Evolutionary conservation across 2,329 filamentous ascomycete genomes (phyloP).

Genomic region (Neonectria hederae): DNA sequence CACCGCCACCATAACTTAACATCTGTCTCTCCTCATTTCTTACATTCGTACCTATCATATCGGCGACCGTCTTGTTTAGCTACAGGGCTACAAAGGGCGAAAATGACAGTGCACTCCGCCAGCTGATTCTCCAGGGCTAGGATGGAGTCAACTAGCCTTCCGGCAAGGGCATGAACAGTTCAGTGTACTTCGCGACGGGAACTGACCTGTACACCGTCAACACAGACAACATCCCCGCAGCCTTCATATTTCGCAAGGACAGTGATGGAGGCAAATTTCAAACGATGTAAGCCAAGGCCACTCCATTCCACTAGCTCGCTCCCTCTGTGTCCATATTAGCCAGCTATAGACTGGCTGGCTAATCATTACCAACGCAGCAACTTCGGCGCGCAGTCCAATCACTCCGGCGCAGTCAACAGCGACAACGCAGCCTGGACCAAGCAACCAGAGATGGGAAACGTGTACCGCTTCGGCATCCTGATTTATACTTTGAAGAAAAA

Average conservation of each 20-base stretch:
- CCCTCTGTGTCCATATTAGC: no score
- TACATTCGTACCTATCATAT: not conserved
- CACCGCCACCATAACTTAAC: not conserved
- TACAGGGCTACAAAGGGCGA: not conserved
- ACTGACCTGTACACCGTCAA: not conserved
- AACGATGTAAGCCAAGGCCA: not conserved
- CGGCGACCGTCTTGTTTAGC: not conserved
- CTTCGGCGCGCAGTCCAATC: not conserved
- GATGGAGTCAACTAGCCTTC: not conserved
- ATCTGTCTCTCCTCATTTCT: not conserved
- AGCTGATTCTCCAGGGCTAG: not conserved
- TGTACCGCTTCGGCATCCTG: slow-evolving; percentile 4
- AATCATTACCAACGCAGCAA: not conserved
- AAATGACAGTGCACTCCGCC: not conserved
- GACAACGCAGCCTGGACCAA: slow-evolving; percentile 8
- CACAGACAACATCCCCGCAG: not conserved
- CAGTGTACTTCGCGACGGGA: not conserved
- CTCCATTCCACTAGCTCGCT: not conserved
- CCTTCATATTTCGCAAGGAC: not conserved
- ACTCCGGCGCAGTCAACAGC: not conserved
- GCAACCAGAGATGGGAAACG: slow-evolving; percentile 4
- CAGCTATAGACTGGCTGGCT: not conserved
- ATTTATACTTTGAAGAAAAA: not conserved
- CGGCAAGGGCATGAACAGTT: not conserved
- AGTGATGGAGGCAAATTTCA: not conserved